These are phyloP conservation scores for Cladophialophora bantiana DNA, from an alignment of 2,329 filamentous ascomycete species.

Conservation along the genomic window DNA sequence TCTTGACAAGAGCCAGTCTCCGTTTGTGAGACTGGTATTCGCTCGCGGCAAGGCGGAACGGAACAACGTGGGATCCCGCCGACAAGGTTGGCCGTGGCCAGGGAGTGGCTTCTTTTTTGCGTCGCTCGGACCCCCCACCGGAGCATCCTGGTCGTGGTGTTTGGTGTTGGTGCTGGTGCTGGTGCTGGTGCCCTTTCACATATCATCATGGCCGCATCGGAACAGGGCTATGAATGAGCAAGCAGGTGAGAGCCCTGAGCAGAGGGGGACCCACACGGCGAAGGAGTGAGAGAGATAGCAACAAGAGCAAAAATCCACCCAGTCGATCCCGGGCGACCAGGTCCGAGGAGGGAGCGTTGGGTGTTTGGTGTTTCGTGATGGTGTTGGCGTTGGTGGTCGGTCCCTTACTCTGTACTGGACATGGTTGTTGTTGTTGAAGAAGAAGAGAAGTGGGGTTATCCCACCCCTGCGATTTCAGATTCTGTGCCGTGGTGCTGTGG, in stretches of 20 bases:
- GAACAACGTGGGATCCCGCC: slow-evolving; percentile 38
- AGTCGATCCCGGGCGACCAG: slow-evolving; percentile 5
- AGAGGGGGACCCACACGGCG: neutral
- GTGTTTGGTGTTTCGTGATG: neutral
- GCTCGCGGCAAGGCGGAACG: slow-evolving; percentile 31
- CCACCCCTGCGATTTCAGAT: slow-evolving; percentile 12
- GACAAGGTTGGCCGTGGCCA: too few species aligned
- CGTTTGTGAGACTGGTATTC: slow-evolving; percentile 1
- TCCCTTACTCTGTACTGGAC: neutral
- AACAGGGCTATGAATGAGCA: neutral
- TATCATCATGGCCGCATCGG: neutral
- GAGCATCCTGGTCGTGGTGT: slow-evolving; percentile 4
- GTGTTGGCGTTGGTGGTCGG: neutral
- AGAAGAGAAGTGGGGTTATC: slow-evolving; percentile 14
- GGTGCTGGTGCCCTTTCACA: neutral
- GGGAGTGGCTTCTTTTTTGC: slow-evolving; percentile 10
- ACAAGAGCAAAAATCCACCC: neutral
- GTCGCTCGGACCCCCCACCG: slow-evolving; percentile 13
- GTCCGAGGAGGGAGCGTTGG: neutral
- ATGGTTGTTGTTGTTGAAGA: neutral
- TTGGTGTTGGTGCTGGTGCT: neutral
- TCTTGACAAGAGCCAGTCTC: neutral
- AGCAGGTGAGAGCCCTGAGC: neutral
- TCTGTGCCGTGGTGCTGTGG: neutral
- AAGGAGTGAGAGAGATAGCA: slow-evolving; percentile 16